phyloP scores from a whole-genome alignment of 108 stramenopile species.

The Cylindrotheca closterium region DNA sequence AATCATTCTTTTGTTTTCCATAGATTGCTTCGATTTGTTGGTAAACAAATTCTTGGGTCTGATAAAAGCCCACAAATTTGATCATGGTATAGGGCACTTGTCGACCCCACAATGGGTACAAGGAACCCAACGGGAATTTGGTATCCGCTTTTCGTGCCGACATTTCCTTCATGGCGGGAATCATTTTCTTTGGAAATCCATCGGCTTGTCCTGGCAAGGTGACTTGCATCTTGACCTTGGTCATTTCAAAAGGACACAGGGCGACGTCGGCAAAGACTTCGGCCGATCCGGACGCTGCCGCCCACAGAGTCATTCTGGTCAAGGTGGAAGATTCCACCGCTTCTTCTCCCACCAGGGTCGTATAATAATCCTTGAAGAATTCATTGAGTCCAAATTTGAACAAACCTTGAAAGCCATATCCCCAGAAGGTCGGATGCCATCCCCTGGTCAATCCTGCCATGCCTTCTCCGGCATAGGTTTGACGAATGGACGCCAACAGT shows the following conservation, averaged over 20 bases:
- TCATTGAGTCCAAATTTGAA: slow-evolving; percentile 34
- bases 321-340: background rate
- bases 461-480: slow-evolving; percentile 17
- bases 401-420: slow-evolving; percentile 11
- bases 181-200: background rate
- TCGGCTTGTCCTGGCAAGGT: slow-evolving; percentile 1
- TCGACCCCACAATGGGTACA: slow-evolving; percentile 21
- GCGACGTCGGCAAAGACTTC: slow-evolving; percentile 32
- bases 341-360: slow-evolving; percentile 11
- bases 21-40: slow-evolving; percentile 1
- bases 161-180: slow-evolving; percentile 17
- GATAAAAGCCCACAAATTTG: slow-evolving; percentile 22
- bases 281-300: slow-evolving; percentile 13
- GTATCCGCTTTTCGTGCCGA: slow-evolving; percentile 5
- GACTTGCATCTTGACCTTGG: slow-evolving; percentile 22
- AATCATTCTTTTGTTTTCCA: slow-evolving; percentile 13
- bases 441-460: slow-evolving; percentile 9
- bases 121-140: slow-evolving; percentile 25
- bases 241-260: slow-evolving; percentile 36
- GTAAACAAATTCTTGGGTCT: slow-evolving; percentile 10
- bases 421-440: slow-evolving; percentile 17
- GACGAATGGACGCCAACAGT: slow-evolving; percentile 1
- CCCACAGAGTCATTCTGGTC: slow-evolving; percentile 2
- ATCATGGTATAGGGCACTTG: slow-evolving; percentile 30
- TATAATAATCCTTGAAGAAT: slow-evolving; percentile 25